Evolutionary conservation across 2,329 filamentous ascomycete species (phyloP).

Genomic region (Aspergillus neoniger): DNA sequence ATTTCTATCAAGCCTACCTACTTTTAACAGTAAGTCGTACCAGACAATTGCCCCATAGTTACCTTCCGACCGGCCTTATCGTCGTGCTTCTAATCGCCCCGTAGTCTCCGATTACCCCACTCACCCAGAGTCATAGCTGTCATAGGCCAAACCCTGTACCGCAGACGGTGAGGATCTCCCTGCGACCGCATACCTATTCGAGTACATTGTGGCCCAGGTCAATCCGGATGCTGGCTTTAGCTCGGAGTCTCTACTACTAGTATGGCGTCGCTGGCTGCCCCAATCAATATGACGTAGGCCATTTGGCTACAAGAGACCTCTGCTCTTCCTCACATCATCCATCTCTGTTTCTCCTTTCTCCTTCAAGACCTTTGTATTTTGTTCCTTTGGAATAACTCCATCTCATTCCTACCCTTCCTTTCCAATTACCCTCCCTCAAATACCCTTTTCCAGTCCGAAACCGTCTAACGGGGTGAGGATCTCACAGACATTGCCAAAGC

Average conservation of each 20-base stretch:
- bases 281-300: constrained; percentile 1
- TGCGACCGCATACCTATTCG: neutral
- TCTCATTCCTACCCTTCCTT: neutral
- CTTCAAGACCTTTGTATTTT: neutral
- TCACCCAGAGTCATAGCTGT: constrained; percentile 3
- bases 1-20: neutral
- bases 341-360: neutral
- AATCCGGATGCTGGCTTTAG: neutral
- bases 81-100: neutral
- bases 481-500: neutral
- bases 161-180: neutral
- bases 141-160: neutral
- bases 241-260: neutral
- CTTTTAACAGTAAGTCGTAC: neutral
- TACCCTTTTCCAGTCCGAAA: neutral
- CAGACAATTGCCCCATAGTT: neutral
- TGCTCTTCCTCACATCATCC: neutral
- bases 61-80: neutral
- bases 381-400: too few relatives aligned
- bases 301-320: neutral
- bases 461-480: neutral
- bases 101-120: constrained; percentile 4
- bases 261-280: neutral
- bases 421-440: neutral
- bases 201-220: neutral